Base-by-base conservation (phyloP, 2,329 filamentous ascomycete species). In the Purpureocillium takamizusanense region DNA sequence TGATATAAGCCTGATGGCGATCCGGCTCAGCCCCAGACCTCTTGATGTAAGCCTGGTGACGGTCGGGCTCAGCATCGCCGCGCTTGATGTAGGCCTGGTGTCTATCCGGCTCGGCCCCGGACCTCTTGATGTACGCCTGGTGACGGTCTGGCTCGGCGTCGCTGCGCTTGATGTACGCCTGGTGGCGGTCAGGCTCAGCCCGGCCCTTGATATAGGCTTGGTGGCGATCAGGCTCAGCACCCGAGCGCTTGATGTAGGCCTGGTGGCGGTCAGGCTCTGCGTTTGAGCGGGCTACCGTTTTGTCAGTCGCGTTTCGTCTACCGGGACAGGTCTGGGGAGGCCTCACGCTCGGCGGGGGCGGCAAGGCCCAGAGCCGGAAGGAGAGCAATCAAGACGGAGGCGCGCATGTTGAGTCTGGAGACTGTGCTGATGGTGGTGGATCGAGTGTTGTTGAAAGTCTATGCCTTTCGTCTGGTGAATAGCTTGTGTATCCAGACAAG, bases 351-450 rank as follows among this genome's bases (percentile, higher is more conserved):
- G n/a, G 38, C 29, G 6, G 38, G 38, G 23, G 38, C 38, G 28
- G 38, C 38, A 23, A 40, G 30, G n/a, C 33, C 38, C 34, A 37
- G 23, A 11, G 38, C 38, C 30, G 38, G 38, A 18, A 40, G 30
- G 10, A 35, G 16, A 16, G 27, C 33, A 25, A 40, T 11, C 9
- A 36, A 13, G n/a, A 28, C 21, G 4, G 38, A 36, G 21, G 33
- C 31, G 36, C 38, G 38, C 38, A 40, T 40, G 12, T 25, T 40
- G 28, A n/a, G 21, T 5, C 10, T 25, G 21, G 21, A 25, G 21
- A 25, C 21, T 25, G 21, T 5, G 10, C 21, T 25, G 21, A 25
- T 25, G n/a, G n/a, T n/a, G n/a, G n/a, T n/a, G n/a, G n/a, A n/a
- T n/a, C n/a, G n/a, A n/a, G n/a, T n/a, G n/a, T n/a, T n/a, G n/a